These are phyloP conservation scores for Acacia concinna DNA, from an alignment of 331 rosid species.

Conservation along the genomic window DNA sequence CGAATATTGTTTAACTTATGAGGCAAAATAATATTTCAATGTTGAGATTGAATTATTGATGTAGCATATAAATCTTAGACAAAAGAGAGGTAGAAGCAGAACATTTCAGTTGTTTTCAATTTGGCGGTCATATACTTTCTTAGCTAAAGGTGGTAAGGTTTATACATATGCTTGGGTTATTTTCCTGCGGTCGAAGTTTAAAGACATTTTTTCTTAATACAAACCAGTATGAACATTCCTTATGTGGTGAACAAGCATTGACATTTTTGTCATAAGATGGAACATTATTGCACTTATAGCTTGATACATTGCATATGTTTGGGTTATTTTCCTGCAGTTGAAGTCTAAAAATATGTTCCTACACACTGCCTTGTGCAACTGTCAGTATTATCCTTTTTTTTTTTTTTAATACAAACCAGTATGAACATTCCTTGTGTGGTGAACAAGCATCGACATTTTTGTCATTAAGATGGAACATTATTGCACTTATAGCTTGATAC, in stretches of 20 bases:
- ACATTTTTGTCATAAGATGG: constrained; percentile 3
- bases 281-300: not conserved
- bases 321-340: not conserved
- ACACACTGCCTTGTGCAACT: not conserved
- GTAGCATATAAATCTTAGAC: constrained; percentile 10
- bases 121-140: not conserved
- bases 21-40: not conserved
- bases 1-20: not conserved
- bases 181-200: no score
- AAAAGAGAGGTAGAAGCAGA: not conserved
- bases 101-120: not conserved
- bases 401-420: not conserved
- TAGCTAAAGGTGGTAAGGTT: not conserved
- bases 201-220: not conserved
- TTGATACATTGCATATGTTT: not conserved
- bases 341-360: not conserved
- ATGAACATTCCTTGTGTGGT: not conserved
- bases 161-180: not conserved
- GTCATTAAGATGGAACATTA: not conserved
- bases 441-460: not conserved
- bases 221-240: not conserved
- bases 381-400: not conserved
- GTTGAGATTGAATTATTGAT: not conserved
- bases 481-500: not conserved
- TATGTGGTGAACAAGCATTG: not conserved